Base-by-base conservation (phyloP, 768 basidiomycete species). In the Suillus ampliporus region DNA sequence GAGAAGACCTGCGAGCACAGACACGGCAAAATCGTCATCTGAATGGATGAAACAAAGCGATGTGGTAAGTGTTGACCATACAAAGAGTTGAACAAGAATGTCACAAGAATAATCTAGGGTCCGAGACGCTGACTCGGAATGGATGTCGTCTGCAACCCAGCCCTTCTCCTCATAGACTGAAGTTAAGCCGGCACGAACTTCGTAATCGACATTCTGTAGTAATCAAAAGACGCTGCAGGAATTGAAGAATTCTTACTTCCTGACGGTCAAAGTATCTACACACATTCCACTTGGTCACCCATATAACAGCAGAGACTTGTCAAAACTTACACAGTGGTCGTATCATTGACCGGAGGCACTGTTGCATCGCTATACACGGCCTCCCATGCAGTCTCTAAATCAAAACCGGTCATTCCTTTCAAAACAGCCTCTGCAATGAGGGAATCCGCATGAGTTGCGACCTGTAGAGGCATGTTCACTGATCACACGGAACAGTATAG, bases 11-110 rank as follows among this genome's bases (percentile, higher is more conserved):
- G 89, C 90, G 2, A 94, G 83, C 15, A 86, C 81, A 6, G 87
- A 85, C 3, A 88, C 84, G 0, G 90, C 89, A 65, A 86, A 90
- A 71, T 94, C 92, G 68, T 93, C 91, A 63, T 93, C 92, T 93
- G 60, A 13, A 19, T 5, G 31, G 13, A 38, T 40, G 13, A 13
- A 26, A 26, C 35, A 13, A 56, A 26, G 10, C 4, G 3, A 40
- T 17, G 37, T 40, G 11, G 38, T 56, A 28, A 56, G 54, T 40
- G 1, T 40, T 38, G 2, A 15, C 5, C 23, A 40, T 56, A 40
- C 38, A 28, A 17, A 40, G 17, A 56, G 37, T n/a, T 50, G 19
- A n/a, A 38, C 21, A 28, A 38, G 52, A 62, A 75, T 84, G 15
- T 61, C 67, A 91, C 91, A 94, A 0, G 91, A 85, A 70, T 92